Percentiles rank a stretch among this genome's conserved stretches.
These are phyloP conservation scores for Trifolium pratense DNA, from an alignment of 306 rosid species.

Conservation along the genomic window DNA sequence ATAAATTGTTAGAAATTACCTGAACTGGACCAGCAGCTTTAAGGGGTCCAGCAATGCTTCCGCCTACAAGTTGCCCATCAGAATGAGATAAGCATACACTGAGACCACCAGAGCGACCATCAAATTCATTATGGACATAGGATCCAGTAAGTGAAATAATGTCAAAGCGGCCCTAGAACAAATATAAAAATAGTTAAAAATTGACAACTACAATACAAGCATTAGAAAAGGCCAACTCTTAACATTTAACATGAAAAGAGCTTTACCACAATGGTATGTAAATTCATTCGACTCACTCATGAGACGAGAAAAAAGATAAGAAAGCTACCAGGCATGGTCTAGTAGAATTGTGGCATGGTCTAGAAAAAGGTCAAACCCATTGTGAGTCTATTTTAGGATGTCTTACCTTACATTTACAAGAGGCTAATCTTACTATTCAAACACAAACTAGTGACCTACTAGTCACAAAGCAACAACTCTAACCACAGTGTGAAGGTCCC, in stretches of 20 bases:
- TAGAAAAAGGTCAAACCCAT: slow-evolving; percentile 5
- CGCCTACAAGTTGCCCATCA: slow-evolving; percentile 86
- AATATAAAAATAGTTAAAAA: slow-evolving; percentile 21
- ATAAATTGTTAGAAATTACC: slow-evolving; percentile 53
- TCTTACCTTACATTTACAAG: not conserved
- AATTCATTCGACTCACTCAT: not conserved
- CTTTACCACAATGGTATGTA: not conserved
- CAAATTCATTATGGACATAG: slow-evolving; percentile 68
- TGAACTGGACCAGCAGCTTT: slow-evolving; percentile 89
- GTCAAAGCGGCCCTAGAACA: slow-evolving; percentile 77
- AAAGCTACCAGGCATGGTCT: not conserved
- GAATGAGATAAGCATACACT: slow-evolving; percentile 78
- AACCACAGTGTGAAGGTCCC: not conserved
- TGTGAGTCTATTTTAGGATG: not conserved
- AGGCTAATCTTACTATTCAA: not conserved
- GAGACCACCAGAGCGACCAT: slow-evolving; percentile 76
- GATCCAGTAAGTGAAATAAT: slow-evolving; percentile 86
- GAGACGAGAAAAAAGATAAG: not conserved
- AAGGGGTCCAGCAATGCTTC: slow-evolving; percentile 89
- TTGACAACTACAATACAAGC: slow-evolving; percentile 10
- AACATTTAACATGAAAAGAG: not conserved
- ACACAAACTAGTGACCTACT: not conserved
- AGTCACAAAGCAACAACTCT: not conserved
- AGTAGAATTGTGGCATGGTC: not conserved
- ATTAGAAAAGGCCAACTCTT: slow-evolving; percentile 25